Conservation (phyloP, 1,139 yeast genomes). For the Suhomyces wounanorum region DNA sequence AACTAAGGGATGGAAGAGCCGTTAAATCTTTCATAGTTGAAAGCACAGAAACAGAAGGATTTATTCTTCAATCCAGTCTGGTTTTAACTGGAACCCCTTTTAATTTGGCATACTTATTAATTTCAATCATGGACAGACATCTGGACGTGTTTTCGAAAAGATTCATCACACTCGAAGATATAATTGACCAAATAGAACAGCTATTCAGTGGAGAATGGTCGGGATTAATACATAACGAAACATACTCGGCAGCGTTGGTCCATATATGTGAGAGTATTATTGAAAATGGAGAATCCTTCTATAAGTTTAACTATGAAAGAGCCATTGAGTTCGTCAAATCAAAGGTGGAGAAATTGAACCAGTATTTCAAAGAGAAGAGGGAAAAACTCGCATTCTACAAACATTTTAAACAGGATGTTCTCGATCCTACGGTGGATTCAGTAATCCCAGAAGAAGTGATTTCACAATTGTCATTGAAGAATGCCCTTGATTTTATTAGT, state of each 20-base stretch:
- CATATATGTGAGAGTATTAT: slow-evolving; percentile 46
- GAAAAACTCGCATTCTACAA: slow-evolving; percentile 15
- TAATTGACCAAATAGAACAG: slow-evolving; percentile 41
- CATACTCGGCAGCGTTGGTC: slow-evolving; percentile 27
- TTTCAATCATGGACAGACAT: slow-evolving; percentile 34
- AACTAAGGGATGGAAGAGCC: slow-evolving; percentile 28
- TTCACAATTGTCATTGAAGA: slow-evolving; percentile 22
- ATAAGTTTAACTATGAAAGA: slow-evolving; percentile 40
- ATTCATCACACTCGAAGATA: slow-evolving; percentile 49
- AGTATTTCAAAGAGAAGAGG: slow-evolving; percentile 23
- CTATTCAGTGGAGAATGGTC: slow-evolving; percentile 26
- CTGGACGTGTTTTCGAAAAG: slow-evolving; percentile 33
- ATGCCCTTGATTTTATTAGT: slow-evolving; percentile 34
- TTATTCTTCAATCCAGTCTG: slow-evolving; percentile 36
- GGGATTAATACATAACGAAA: slow-evolving; percentile 25
- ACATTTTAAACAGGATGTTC: slow-evolving; percentile 21
- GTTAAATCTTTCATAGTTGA: slow-evolving; percentile 44
- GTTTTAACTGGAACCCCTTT: slow-evolving; percentile 46
- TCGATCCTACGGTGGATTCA: slow-evolving; percentile 22
- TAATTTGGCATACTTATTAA: slow-evolving; percentile 44
- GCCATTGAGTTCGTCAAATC: slow-evolving; percentile 32
- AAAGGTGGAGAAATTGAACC: slow-evolving; percentile 32
- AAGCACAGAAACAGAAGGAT: slow-evolving; percentile 23
- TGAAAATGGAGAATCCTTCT: slow-evolving; percentile 53
- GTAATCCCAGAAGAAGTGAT: slow-evolving; percentile 33